Conservation (phyloP, 2,329 filamentous ascomycete species). For the Botrytis tulipae region DNA sequence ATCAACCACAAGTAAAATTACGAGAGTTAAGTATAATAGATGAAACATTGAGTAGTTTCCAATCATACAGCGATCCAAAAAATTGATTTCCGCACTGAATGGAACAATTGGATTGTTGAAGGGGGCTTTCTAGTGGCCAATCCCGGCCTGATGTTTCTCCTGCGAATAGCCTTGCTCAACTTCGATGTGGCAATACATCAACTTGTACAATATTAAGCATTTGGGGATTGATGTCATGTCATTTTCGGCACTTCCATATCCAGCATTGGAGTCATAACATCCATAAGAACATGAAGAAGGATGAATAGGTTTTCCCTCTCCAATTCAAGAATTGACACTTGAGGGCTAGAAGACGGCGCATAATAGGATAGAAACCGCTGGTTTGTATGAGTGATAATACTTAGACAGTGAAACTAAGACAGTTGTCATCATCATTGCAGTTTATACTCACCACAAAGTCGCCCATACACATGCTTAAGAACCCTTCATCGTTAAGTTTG, state of each 20-base stretch:
- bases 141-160: no score
- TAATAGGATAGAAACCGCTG: not conserved
- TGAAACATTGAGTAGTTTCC: no score
- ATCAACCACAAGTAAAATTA: no score
- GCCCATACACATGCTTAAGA: not conserved
- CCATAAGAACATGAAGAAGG: no score
- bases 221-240: not conserved
- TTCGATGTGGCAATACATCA: not conserved
- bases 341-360: no score
- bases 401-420: not conserved
- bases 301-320: not conserved
- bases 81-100: no score
- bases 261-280: not conserved
- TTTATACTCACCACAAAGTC: not conserved
- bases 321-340: not conserved
- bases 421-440: not conserved
- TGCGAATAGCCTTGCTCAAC: not conserved
- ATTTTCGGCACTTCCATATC: not conserved
- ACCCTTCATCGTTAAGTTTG: not conserved
- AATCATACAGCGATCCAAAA: accelerated
- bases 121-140: no score
- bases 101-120: no score
- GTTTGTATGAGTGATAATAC: not conserved
- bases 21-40: no score
- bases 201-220: accelerated